Evolutionary conservation across 208 protist genomes (phyloP).

Genomic region (Novymonas esmeraldas): DNA sequence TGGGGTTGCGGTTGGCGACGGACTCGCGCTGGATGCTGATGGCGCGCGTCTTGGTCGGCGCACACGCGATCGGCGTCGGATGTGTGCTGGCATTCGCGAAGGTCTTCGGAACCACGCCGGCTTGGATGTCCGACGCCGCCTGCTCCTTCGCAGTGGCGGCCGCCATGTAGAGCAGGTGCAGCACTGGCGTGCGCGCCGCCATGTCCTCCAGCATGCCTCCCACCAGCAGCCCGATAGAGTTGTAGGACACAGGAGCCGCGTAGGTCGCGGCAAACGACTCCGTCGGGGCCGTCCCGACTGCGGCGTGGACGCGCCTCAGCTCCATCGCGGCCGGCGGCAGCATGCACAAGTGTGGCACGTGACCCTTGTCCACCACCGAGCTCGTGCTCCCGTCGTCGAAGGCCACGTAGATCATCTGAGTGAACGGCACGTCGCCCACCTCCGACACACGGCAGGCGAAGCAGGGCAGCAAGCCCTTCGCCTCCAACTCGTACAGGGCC

Average conservation of each 20-base stretch:
- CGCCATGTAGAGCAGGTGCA: slow-evolving; percentile 54
- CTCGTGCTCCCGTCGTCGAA: slow-evolving; percentile 24
- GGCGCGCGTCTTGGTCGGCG: slow-evolving; percentile 29
- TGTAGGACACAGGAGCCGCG: slow-evolving; percentile 31
- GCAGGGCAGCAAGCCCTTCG: slow-evolving; percentile 47
- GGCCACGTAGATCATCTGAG: slow-evolving; percentile 41
- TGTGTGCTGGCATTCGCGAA: slow-evolving; percentile 39
- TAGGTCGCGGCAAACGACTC: slow-evolving; percentile 20
- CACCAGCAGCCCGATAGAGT: slow-evolving; percentile 53
- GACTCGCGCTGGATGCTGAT: slow-evolving; percentile 55
- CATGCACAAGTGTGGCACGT: slow-evolving; percentile 31
- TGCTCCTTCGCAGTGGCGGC: slow-evolving; percentile 53
- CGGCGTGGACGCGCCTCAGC: slow-evolving; percentile 47
- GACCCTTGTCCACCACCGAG: slow-evolving; percentile 35
- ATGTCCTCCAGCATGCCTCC: slow-evolving; percentile 43
- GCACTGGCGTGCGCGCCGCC: slow-evolving; percentile 33
- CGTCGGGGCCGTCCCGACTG: slow-evolving; percentile 11
- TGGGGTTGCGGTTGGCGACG: slow-evolving; percentile 30
- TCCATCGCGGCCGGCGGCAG: slow-evolving; percentile 63
- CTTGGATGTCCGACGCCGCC: slow-evolving; percentile 40
- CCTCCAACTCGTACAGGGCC: slow-evolving; percentile 60
- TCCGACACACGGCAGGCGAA: slow-evolving; percentile 64
- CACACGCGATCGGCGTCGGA: slow-evolving; percentile 32
- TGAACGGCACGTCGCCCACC: slow-evolving; percentile 45
- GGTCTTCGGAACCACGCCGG: slow-evolving; percentile 14